Percentiles rank a stretch among this genome's conserved stretches.
These are phyloP conservation scores for Leccinum pachyderme DNA, from an alignment of 1,284 basidiomycete species.

Conservation along the genomic window DNA sequence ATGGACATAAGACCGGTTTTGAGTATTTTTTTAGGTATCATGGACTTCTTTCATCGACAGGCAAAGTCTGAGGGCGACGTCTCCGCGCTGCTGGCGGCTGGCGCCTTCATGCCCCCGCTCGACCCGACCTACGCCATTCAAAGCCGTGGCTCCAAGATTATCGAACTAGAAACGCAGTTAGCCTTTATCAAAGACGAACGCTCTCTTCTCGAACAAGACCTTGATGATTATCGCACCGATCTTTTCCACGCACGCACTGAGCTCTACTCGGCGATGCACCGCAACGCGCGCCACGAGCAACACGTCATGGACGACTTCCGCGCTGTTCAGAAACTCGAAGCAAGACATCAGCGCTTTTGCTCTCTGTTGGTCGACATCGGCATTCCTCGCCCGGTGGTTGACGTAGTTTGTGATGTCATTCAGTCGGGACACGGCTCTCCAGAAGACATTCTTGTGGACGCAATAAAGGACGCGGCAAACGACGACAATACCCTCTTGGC, in stretches of 20 bases:
- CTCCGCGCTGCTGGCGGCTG: constrained; percentile 20
- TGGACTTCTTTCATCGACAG: constrained; percentile 39
- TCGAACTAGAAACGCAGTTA: constrained; percentile 15
- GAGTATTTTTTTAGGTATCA: constrained; percentile 9
- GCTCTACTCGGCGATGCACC: constrained; percentile 32
- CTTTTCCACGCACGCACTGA: constrained; percentile 30
- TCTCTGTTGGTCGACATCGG: constrained; percentile 34
- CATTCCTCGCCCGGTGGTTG: constrained; percentile 25
- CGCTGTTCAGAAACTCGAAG: constrained; percentile 29
- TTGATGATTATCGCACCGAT: constrained; percentile 32
- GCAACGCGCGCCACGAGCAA: constrained; percentile 21
- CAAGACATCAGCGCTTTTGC: constrained; percentile 28
- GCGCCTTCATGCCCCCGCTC: constrained; percentile 18
- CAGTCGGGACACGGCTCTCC: constrained; percentile 28
- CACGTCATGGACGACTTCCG: constrained; percentile 30
- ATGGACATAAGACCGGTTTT: not conserved
- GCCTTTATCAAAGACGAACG: constrained; percentile 15
- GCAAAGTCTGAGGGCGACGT: constrained; percentile 38
- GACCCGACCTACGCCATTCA: constrained; percentile 20
- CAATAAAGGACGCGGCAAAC: constrained; percentile 44
- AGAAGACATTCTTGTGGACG: constrained; percentile 46
- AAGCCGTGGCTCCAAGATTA: constrained; percentile 7
- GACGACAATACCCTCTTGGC: constrained; percentile 44
- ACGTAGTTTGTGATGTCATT: constrained; percentile 22
- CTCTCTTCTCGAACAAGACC: constrained; percentile 22